phyloP scores from a whole-genome alignment of 73 alveolate genomes.

The Symbiodinium pilosum region DNA sequence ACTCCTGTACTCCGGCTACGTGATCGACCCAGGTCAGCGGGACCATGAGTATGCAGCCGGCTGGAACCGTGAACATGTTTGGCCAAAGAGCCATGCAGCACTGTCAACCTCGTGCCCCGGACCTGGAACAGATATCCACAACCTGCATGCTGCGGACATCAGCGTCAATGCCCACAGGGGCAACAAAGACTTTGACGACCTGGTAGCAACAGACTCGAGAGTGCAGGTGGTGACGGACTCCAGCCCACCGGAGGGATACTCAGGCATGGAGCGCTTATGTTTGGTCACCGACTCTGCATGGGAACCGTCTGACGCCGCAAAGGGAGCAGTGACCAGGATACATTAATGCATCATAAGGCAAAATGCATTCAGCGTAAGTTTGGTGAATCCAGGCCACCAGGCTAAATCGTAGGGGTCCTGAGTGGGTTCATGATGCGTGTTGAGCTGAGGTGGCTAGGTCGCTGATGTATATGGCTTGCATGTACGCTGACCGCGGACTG shows the following conservation, averaged over 20 bases:
- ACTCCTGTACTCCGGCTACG: slow-evolving; percentile 77
- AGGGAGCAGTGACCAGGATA: slow-evolving; percentile 33
- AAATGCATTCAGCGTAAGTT: no score
- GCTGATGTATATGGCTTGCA: slow-evolving; percentile 91
- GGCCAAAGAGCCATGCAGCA: slow-evolving; percentile 41
- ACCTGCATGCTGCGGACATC: slow-evolving; percentile 80
- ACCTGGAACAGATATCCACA: slow-evolving; percentile 81
- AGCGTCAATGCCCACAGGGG: slow-evolving; percentile 59
- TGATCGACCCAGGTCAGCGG: slow-evolving; percentile 24
- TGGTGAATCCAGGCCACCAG: no score
- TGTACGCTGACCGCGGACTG: slow-evolving; percentile 35
- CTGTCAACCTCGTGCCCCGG: slow-evolving; percentile 26
- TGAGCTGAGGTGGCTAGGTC: slow-evolving; percentile 46
- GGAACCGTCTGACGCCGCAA: slow-evolving; percentile 60
- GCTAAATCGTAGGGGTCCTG: no score
- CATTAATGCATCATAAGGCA: no score
- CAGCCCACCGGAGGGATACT: slow-evolving; percentile 51
- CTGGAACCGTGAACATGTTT: slow-evolving; percentile 87
- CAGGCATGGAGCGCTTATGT: slow-evolving; percentile 51
- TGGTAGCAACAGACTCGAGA: background rate
- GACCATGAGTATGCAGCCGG: slow-evolving; percentile 64
- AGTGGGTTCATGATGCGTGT: background rate
- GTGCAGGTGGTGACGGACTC: slow-evolving; percentile 52
- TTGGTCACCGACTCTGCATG: slow-evolving; percentile 35
- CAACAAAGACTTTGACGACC: slow-evolving; percentile 75